Evolutionary conservation across 1,139 yeast species (phyloP).

Genomic region (Geotrichum citri-aurantii): DNA sequence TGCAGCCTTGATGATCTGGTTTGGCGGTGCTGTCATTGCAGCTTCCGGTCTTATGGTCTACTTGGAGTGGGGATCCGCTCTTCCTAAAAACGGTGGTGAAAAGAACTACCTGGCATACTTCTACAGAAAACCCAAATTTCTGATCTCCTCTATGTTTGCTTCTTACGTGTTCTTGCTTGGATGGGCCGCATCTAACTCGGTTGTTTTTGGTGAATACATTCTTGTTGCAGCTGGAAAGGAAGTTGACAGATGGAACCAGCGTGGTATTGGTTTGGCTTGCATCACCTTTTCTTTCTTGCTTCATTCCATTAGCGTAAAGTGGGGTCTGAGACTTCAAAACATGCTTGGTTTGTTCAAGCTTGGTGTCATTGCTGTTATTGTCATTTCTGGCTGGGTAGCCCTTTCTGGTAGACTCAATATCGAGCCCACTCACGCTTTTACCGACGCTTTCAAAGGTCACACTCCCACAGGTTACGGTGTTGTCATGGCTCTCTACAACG

Average conservation of each 20-base stretch:
- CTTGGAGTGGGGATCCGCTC: conserved; percentile 78
- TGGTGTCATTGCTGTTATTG: conserved; percentile 58
- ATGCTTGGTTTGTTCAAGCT: conserved; percentile 66
- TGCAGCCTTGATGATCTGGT: conserved; percentile 61
- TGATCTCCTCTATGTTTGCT: conserved; percentile 70
- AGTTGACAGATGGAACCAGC: conserved; percentile 66
- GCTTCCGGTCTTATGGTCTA: conserved; percentile 66
- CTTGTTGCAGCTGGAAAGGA: conserved; percentile 67
- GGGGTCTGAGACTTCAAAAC: conserved; percentile 66
- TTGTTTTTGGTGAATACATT: conserved; percentile 46
- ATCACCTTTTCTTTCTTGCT: conserved; percentile 64
- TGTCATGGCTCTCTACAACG: conserved; percentile 71
- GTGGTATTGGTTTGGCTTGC: conserved; percentile 70
- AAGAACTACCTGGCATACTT: conserved; percentile 75
- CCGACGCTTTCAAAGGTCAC: conserved; percentile 54
- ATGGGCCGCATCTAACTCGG: conserved; percentile 77
- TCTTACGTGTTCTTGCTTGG: conserved; percentile 71
- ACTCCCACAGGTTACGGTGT: conserved; percentile 69
- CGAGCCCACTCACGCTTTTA: conserved; percentile 51
- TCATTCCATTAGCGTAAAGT: conserved; percentile 55
- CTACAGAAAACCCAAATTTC: conserved; percentile 60
- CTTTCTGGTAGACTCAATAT: conserved; percentile 56
- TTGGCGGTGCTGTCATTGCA: conserved; percentile 65
- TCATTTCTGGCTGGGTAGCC: conserved; percentile 78
- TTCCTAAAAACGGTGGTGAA: conserved; percentile 86